phyloP scores from a whole-genome alignment of 768 basidiomycete genomes.

The Tylopilus subfusipes region DNA sequence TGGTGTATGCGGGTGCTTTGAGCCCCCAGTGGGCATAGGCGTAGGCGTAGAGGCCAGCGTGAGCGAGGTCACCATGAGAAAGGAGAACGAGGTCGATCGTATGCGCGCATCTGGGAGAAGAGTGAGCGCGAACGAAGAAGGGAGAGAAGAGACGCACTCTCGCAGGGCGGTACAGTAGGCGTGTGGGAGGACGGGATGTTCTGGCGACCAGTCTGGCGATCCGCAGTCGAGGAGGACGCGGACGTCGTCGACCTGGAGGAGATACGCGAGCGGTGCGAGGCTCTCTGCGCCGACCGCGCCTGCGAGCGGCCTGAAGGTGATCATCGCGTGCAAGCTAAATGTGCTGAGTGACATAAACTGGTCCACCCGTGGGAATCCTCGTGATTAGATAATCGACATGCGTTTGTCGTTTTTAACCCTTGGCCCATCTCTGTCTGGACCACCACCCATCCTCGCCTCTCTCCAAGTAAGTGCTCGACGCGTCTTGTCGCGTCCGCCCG shows the following conservation, averaged over 20 bases:
- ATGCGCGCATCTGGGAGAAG: conserved; percentile 53
- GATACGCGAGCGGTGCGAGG: conserved; percentile 70
- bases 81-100: conserved; percentile 86
- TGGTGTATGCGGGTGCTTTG: conserved; percentile 88
- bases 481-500: conserved; percentile 26
- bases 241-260: conserved; percentile 93
- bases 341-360: conserved; percentile 9
- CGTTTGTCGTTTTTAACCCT: conserved; percentile 40
- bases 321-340: conserved; percentile 47
- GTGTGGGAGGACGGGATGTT: conserved; percentile 33
- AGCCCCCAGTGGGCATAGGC: conserved; percentile 86
- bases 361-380: conserved; percentile 22
- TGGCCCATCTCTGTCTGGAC: conserved; percentile 29
- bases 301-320: conserved; percentile 90
- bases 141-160: conserved; percentile 48
- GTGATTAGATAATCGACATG: conserved; percentile 33
- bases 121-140: conserved; percentile 1
- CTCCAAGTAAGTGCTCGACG: conserved; percentile 30
- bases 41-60: conserved; percentile 90
- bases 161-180: conserved; percentile 64
- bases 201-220: conserved; percentile 80
- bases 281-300: conserved; percentile 70
- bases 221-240: conserved; percentile 94
- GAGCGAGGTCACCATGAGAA: conserved; percentile 88
- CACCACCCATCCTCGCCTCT: conserved; percentile 29